Percentiles rank a stretch among this genome's conserved stretches.
Evolutionary conservation across 345 rosid species (phyloP).

Genomic region (Hevea brasiliensis): DNA sequence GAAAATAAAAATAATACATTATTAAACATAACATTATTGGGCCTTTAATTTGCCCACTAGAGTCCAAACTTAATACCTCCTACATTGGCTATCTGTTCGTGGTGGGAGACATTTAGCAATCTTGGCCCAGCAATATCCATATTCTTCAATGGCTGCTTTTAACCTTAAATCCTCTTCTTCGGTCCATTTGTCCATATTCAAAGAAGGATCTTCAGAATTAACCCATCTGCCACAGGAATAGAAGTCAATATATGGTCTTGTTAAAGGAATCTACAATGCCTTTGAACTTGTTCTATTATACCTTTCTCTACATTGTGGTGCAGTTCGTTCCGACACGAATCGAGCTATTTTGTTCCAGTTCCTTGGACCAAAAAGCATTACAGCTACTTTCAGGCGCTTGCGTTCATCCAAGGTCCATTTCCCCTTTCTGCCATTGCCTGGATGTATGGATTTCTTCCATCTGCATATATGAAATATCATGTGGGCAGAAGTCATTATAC

Average conservation of each 20-base stretch:
- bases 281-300: conserved; percentile 16
- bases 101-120: conserved; percentile 57
- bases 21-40: background rate
- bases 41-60: conserved; percentile 3
- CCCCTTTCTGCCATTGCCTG: conserved; percentile 53
- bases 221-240: conserved; percentile 59
- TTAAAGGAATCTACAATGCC: conserved; percentile 13
- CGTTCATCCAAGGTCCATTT: conserved; percentile 68
- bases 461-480: conserved; percentile 36
- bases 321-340: conserved; percentile 83
- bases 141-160: conserved; percentile 58
- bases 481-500: background rate
- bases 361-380: conserved; percentile 71
- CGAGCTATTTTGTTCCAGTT: conserved; percentile 79
- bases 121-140: conserved; percentile 74
- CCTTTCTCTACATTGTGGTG: conserved; percentile 85
- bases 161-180: conserved; percentile 72
- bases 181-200: conserved; percentile 63
- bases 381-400: conserved; percentile 73
- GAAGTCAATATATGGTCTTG: conserved; percentile 10
- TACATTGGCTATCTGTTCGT: conserved; percentile 85
- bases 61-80: conserved; percentile 47
- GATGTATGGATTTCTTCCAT: conserved; percentile 76
- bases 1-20: background rate
- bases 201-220: conserved; percentile 71